Conservation (phyloP, 2,329 filamentous ascomycete genomes). For the Beauveria medogensis region DNA sequence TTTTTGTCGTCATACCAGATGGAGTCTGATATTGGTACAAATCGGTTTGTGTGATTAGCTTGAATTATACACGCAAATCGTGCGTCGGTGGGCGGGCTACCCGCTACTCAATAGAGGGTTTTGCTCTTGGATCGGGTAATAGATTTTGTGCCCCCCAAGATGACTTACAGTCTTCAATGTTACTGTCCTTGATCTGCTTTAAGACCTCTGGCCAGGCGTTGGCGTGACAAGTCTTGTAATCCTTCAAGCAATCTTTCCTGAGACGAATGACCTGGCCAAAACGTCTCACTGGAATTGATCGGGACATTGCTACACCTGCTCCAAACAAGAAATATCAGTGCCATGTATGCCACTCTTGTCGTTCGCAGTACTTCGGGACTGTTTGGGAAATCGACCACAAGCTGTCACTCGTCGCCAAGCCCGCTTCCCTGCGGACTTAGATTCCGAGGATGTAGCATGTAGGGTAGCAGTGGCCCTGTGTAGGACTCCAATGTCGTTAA, state of each 20-base stretch:
- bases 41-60: background rate
- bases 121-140: background rate
- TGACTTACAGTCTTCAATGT: constrained; percentile 61
- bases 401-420: too few species aligned
- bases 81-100: background rate
- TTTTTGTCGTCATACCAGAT: constrained; percentile 61
- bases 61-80: background rate
- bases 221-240: constrained; percentile 68
- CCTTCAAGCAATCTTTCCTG: constrained; percentile 54
- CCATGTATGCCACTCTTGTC: too few species aligned
- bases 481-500: background rate
- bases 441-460: background rate
- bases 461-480: background rate
- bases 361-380: too few species aligned
- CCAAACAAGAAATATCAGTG: background rate
- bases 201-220: constrained; percentile 72
- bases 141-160: background rate
- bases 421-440: background rate
- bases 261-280: constrained; percentile 68
- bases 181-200: constrained; percentile 66
- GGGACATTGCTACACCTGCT: constrained; percentile 12
- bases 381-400: too few species aligned
- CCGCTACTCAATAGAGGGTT: background rate
- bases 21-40: constrained; percentile 43
- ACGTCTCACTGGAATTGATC: constrained; percentile 40